Base-by-base conservation (phyloP, 176 grass and related monocot genomes). In the Triticum turgidum region DNA sequence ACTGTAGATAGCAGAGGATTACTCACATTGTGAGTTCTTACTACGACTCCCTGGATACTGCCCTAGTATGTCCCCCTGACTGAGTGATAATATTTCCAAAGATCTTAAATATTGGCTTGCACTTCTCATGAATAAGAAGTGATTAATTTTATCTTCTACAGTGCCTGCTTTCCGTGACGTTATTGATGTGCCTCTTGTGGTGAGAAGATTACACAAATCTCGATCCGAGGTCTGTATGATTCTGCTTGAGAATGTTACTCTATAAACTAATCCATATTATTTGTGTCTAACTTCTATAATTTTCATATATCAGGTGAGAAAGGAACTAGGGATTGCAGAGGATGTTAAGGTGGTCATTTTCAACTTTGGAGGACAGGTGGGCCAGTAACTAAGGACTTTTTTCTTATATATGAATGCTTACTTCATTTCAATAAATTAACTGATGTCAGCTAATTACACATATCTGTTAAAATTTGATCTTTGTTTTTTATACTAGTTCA, bases 301-400 rank as follows among this genome's bases (percentile, higher is more conserved):
- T 45, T 83, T 47, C 41, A 79, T 81, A n/a, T 86, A 85, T 83
- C 37, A 98, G 97, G 90, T 98, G 66, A 91, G 94, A 72, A 86
- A 91, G 76, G 90, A 94, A 91, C 85, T 98, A 30, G 93, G 94
- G 82, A 98, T 98, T 67, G 75, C 87, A 71, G 80, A 98, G 79
- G 90, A 96, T 90, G 89, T 91, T 69, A 98, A 98, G 89, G 87
- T 98, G 49, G 84, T 98, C 70, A 96, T 98, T 86, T 98, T 98
- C 86, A 98, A 98, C 80, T 98, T 98, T 83, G 97, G 94, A 47
- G 97, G 97, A 83, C 97, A 98, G 92, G 97, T 98, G 77, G 13
- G 22, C 56, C 62, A 68, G 68, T 85, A 52, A 37, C n/a, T 78
- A 81, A 27, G 25, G 21, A 83, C 9, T 29, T 76, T 0, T 75